phyloP scores from a whole-genome alignment of 108 stramenopile species.

The Phaeodactylum tricornutum region DNA sequence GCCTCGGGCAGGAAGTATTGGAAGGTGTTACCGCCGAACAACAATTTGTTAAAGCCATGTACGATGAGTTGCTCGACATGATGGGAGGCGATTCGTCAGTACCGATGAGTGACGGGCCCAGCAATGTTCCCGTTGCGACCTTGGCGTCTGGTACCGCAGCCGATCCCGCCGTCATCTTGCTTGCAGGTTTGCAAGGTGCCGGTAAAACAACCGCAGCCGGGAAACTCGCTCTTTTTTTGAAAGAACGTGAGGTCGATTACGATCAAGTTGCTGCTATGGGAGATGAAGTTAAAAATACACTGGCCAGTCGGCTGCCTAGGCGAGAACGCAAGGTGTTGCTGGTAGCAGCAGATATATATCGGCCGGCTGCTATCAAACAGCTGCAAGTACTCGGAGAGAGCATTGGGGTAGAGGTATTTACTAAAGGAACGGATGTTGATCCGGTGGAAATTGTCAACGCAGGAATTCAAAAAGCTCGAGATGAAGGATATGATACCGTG shows the following conservation, averaged over 20 bases:
- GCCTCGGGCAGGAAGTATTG: slow-evolving; percentile 70
- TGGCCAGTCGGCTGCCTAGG: slow-evolving; percentile 52
- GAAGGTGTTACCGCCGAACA: slow-evolving; percentile 88
- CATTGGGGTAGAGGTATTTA: slow-evolving; percentile 78
- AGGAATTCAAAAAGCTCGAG: slow-evolving; percentile 70
- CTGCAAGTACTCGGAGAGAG: slow-evolving; percentile 76
- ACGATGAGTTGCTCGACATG: slow-evolving; percentile 82
- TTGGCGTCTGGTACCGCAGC: slow-evolving; percentile 36
- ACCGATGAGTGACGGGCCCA: slow-evolving; percentile 2
- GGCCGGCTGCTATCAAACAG: slow-evolving; percentile 94
- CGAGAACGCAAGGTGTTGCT: slow-evolving; percentile 76
- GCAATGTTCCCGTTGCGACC: slow-evolving; percentile 45
- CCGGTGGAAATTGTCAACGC: slow-evolving; percentile 82
- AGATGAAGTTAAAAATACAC: slow-evolving; percentile 25
- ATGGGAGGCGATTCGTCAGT: slow-evolving; percentile 12
- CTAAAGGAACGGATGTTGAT: slow-evolving; percentile 61
- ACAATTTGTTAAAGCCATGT: slow-evolving; percentile 92
- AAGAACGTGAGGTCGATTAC: slow-evolving; percentile 76
- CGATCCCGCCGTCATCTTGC: slow-evolving; percentile 77
- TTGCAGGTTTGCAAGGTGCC: slow-evolving; percentile 94
- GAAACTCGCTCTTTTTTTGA: slow-evolving; percentile 83
- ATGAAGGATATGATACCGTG: slow-evolving; percentile 84
- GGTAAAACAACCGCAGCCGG: slow-evolving; percentile 94
- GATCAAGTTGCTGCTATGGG: slow-evolving; percentile 29
- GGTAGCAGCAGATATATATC: slow-evolving; percentile 91